Base-by-base conservation (phyloP, 257 asterid genomes). In the Nicotiana paniculata region DNA sequence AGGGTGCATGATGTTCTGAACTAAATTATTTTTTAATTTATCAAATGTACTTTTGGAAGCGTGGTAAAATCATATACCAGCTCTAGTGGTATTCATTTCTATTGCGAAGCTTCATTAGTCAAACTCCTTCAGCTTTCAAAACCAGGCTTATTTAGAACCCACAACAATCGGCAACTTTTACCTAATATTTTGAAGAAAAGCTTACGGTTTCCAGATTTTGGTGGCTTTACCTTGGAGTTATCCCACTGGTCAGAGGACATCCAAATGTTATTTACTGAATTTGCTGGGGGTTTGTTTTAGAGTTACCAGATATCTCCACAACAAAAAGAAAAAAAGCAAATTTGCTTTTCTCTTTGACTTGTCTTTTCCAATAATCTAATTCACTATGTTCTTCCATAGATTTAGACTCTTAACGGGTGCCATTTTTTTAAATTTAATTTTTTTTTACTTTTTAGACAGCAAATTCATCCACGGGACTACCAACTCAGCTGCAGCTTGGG, bases 401-500 rank as follows among this genome's bases (percentile, higher is more conserved):
- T 30, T 63, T 79, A 75, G 17, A 75, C 63, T 75, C 46, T 75
- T 72, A 72, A 2, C 17, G 26, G 43, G 43, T 51, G 15, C 16
- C 1, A 3, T 48, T 26, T 3, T 74, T 26, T 26, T 74, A 26
- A 74, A 48, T 74, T 26, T 48, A 13, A 74, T 48, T 12, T n/a
- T 75, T 16, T 51, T 81, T 55, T 80, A 58, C 82, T 70, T 82
- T 83, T 16, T 85, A 96, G 99, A 84, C 91, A 28, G 90, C 93
- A 54, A 94, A 88, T 87, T 85, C 95, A 16, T 82, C 97, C 5
- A 68, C 90, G 15, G 91, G 98, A 86, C 86, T 94, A 67, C 86
- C 92, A 4, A 65, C 92, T 78, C 93, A 96, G 82, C 77, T 96
- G 92, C 99, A 91, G 93, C 97, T 93, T 85, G 99, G 99, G 83